phyloP scores from a whole-genome alignment of 1,284 basidiomycete species.

The Cutaneotrichosporon mucoides region DNA sequence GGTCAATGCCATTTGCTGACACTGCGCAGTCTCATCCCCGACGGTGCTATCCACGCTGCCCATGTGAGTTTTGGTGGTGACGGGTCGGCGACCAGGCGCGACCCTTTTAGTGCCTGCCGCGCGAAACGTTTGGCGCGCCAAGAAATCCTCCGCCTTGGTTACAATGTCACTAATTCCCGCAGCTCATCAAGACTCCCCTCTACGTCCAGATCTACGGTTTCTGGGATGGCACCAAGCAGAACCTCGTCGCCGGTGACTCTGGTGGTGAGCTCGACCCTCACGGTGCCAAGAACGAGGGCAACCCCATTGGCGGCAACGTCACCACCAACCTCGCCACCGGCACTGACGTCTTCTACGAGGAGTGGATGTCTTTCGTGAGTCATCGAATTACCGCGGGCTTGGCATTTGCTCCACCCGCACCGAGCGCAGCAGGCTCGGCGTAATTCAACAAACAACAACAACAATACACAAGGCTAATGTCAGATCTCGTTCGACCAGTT shows the following conservation, averaged over 20 bases:
- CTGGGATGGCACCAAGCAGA: conserved; percentile 48
- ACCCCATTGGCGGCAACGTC: conserved; percentile 55
- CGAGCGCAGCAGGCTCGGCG: no score
- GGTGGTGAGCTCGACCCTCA: conserved; percentile 53
- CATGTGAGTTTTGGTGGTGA: conserved; percentile 30
- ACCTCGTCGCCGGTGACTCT: conserved; percentile 51
- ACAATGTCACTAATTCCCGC: neutral
- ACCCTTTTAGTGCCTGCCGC: neutral
- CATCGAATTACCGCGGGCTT: no score
- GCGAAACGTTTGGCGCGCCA: neutral
- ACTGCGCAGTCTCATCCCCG: conserved; percentile 42
- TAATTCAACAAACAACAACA: neutral
- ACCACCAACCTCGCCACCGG: conserved; percentile 52
- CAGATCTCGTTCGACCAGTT: conserved; percentile 49
- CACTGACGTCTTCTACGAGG: conserved; percentile 53
- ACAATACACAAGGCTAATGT: conserved; percentile 15
- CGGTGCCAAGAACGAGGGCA: conserved; percentile 50
- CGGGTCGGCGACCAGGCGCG: neutral
- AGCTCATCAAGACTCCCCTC: conserved; percentile 21
- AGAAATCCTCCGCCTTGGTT: neutral
- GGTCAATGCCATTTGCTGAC: no score
- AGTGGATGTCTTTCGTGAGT: conserved; percentile 52
- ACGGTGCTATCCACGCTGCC: conserved; percentile 43
- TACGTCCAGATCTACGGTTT: conserved; percentile 54
- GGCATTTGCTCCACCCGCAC: no score